Percentiles rank a stretch among this genome's conserved stretches.
phyloP scores from a whole-genome alignment of 352 stramenopile species.

The Globisporangium heterothallicum region DNA sequence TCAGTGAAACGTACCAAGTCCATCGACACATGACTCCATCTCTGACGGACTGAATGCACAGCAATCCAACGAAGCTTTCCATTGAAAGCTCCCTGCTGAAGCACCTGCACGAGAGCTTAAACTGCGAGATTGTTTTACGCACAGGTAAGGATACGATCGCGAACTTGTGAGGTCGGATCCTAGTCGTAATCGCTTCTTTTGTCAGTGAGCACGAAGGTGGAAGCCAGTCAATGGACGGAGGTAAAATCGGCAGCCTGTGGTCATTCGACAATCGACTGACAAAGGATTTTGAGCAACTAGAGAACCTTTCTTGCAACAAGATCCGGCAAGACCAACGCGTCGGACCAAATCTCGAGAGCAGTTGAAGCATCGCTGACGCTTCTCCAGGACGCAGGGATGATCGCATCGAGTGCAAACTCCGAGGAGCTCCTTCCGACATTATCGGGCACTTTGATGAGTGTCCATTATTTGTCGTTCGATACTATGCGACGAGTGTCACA shows the following conservation, averaged over 20 bases:
- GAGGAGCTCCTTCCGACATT: constrained; percentile 24
- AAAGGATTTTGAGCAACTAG: neutral
- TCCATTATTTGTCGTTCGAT: constrained; percentile 49
- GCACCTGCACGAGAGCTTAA: constrained; percentile 8
- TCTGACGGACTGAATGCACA: neutral
- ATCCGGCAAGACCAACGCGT: neutral
- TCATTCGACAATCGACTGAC: neutral
- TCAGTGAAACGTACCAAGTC: neutral
- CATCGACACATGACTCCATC: neutral
- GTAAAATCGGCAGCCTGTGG: neutral
- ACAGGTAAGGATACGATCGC: constrained; percentile 16
- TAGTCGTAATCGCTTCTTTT: neutral
- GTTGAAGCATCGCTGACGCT: constrained; percentile 25
- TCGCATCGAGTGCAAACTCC: constrained; percentile 16
- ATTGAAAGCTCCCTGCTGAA: constrained; percentile 11
- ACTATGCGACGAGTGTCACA: constrained; percentile 53
- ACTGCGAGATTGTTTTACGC: constrained; percentile 14
- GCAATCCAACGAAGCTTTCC: constrained; percentile 1
- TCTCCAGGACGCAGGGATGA: constrained; percentile 26
- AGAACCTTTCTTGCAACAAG: constrained; percentile 11
- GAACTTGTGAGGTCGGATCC: neutral
- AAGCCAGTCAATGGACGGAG: constrained; percentile 13
- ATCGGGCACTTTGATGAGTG: constrained; percentile 61
- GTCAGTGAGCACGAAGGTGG: constrained; percentile 26
- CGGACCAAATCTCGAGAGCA: constrained; percentile 3